phyloP scores from a whole-genome alignment of 495 filamentous ascomycete genomes.

The Penicillium riverlandense region DNA sequence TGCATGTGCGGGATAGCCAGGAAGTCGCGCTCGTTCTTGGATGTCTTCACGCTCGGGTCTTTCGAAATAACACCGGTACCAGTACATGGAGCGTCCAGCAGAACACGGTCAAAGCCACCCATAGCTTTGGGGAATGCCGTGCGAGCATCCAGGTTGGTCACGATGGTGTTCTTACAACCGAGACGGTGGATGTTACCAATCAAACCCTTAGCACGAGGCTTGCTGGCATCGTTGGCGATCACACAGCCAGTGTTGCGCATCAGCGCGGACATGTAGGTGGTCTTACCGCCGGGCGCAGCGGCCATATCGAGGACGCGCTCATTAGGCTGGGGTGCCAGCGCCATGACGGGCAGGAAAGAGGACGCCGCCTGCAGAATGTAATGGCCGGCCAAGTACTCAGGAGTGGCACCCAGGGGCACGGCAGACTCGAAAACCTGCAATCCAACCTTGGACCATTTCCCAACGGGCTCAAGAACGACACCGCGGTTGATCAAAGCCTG shows the following conservation, averaged over 20 bases:
- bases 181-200: conserved; percentile 98
- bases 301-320: conserved; percentile 94
- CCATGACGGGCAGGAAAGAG: conserved; percentile 97
- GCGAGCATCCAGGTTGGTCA: conserved; percentile 88
- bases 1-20: conserved; percentile 85
- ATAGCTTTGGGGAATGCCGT: conserved; percentile 85
- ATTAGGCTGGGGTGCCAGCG: conserved; percentile 84
- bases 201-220: conserved; percentile 85
- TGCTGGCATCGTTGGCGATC: conserved; percentile 95
- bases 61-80: conserved; percentile 91
- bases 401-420: conserved; percentile 94
- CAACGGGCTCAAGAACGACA: conserved; percentile 90
- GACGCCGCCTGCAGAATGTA: conserved; percentile 97
- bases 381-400: conserved; percentile 93
- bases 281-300: conserved; percentile 95
- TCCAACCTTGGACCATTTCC: conserved; percentile 98
- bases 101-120: conserved; percentile 83
- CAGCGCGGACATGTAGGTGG: conserved; percentile 88
- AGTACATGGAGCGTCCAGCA: conserved; percentile 76
- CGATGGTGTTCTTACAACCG: conserved; percentile 85
- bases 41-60: conserved; percentile 91
- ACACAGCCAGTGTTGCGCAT: conserved; percentile 98
- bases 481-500: conserved; percentile 95
- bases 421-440: conserved; percentile 91
- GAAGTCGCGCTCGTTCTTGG: conserved; percentile 93